Evolutionary conservation across 305 asterid genomes (phyloP), one percentile per base, ranked within the genome.

Genomic region (Fraxinus paxiana): DNA sequence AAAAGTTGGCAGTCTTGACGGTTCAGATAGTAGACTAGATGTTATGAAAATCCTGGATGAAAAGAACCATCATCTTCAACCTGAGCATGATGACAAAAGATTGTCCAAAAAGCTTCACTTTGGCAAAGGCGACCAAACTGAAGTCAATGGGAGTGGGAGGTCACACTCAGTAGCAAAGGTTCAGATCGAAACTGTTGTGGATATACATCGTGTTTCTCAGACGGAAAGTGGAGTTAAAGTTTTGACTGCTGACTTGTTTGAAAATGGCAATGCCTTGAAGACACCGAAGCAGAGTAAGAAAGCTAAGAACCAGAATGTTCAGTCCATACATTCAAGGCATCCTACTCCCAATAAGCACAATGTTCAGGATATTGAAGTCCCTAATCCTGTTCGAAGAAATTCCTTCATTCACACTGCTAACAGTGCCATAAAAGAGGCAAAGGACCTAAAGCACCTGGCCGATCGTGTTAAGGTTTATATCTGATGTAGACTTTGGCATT

Each of bases 371-470:
- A 82, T 81, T 69, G 92, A 91, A 35, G 92, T 93, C 82, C 88
- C 92, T 10, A 93, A 97, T 86, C 95, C 98, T 80, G 87, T 83
- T 84, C 90, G 93, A 77, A 91, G 92, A 91, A 97, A 93, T 78
- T 88, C 96, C 79, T 88, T 96, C 43, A 94, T 90, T 85, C 94
- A 93, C 79, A 92, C 95, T 78, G 98, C 92, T 87, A 88, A 88
- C 48, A 92, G 81, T 88, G 94, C 94, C 84, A 77, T 96, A 18
- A 96, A 93, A 90, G 99, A 96, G 84, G 99, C 96, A 2, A 96
- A 88, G 87, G 92, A 93, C 89, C 95, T 96, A 59, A 96, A 96
- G 83, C 98, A 93, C 86, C 79, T 90, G 85, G 99, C 99, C 37
- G 99, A 96, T 85, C 98, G 99, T 79, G 90, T 86, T 75, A 94